phyloP scores from a whole-genome alignment of 169 alveolate genomes.

The Babesia ovis region DNA sequence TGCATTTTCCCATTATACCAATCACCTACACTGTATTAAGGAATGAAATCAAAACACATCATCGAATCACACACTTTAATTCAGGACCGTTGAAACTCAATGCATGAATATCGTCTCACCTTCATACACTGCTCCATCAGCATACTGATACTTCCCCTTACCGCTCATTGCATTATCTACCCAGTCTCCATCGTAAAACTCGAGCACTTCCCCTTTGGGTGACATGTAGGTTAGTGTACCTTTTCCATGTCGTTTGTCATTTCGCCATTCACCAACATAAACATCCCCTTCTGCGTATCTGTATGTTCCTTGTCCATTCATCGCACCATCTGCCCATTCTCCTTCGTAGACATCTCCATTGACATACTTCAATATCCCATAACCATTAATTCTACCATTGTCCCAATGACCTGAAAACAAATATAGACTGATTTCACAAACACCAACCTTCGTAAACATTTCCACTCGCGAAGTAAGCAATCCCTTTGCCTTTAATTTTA shows the following conservation, averaged over 20 bases:
- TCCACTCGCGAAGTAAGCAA: constrained; percentile 88
- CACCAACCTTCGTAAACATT: constrained; percentile 79
- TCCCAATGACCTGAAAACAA: constrained; percentile 87
- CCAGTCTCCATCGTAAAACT: constrained; percentile 92
- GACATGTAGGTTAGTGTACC: constrained; percentile 88
- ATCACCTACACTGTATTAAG: constrained; percentile 73
- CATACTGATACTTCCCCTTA: constrained; percentile 87
- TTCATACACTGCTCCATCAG: constrained; percentile 92
- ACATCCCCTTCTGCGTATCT: constrained; percentile 92
- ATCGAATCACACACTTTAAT: no score
- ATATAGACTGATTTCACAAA: background rate
- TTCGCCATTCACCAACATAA: constrained; percentile 92
- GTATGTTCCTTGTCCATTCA: constrained; percentile 93
- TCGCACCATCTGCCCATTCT: constrained; percentile 93
- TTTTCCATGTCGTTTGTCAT: constrained; percentile 92
- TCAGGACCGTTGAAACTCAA: background rate
- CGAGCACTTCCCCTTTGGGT: constrained; percentile 74
- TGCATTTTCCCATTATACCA: constrained; percentile 94
- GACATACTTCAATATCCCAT: constrained; percentile 86
- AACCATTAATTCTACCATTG: constrained; percentile 89
- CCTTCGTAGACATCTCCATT: constrained; percentile 94
- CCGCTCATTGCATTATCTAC: constrained; percentile 93
- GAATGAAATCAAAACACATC: background rate
- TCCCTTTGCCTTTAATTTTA: constrained; percentile 91
- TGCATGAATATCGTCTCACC: constrained; percentile 72